Conservation (phyloP, 495 filamentous ascomycete genomes). For the Xylaria acuta region DNA sequence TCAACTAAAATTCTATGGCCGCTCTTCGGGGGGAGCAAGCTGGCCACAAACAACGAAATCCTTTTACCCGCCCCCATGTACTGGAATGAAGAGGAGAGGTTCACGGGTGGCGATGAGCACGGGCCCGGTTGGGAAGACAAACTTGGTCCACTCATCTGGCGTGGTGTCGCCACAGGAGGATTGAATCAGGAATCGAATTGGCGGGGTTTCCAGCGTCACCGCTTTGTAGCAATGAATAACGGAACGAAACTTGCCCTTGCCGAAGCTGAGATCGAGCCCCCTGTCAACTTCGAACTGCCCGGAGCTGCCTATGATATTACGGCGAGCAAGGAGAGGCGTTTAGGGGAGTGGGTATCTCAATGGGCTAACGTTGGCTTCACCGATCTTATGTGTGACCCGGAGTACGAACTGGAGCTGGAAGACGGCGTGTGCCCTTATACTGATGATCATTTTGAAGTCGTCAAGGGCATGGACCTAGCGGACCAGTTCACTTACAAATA, state of each 20-base stretch:
- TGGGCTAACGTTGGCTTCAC: conserved; percentile 57
- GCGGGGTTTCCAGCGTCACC: conserved; percentile 71
- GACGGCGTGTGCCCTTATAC: conserved; percentile 58
- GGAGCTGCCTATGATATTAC: conserved; percentile 42
- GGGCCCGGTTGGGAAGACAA: conserved; percentile 65
- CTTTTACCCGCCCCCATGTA: conserved; percentile 77
- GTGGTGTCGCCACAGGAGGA: conserved; percentile 72
- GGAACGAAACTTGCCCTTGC: conserved; percentile 58
- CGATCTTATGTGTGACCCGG: conserved; percentile 51
- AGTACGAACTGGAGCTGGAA: conserved; percentile 36
- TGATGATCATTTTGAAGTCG: conserved; percentile 50
- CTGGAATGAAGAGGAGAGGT: conserved; percentile 73
- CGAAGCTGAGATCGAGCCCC: conserved; percentile 41
- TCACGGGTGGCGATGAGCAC: conserved; percentile 61
- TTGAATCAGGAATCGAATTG: conserved; percentile 64
- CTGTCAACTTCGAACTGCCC: conserved; percentile 51
- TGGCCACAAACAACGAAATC: conserved; percentile 77
- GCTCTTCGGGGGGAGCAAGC: conserved; percentile 74
- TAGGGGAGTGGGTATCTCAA: conserved; percentile 47
- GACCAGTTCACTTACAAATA: conserved; percentile 68
- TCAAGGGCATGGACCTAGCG: conserved; percentile 47
- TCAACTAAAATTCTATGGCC: conserved; percentile 65
- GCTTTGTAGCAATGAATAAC: conserved; percentile 71
- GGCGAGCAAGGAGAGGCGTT: conserved; percentile 42
- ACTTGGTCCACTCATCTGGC: conserved; percentile 63